Base-by-base conservation (phyloP, 176 grass and related monocot genomes). In the Hsuehochloa calcarea region DNA sequence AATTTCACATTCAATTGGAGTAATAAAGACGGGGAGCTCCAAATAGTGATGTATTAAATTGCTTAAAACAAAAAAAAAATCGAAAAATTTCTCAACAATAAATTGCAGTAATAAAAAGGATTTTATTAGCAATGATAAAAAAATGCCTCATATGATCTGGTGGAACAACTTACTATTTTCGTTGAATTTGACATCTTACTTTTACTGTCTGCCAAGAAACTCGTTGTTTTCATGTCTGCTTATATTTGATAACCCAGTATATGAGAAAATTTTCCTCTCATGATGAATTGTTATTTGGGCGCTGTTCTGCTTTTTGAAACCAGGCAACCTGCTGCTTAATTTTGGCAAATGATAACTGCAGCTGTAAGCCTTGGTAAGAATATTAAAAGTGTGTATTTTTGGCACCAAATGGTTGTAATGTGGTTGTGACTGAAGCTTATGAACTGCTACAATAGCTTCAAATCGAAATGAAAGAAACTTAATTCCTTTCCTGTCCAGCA, bases 31-130 rank as follows among this genome's bases (percentile, higher is more conserved):
- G 44, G 60, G 23, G n/a, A 46, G 17, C 75, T 41, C 75, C 8
- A 71, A 59, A 71, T 82, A 22, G 68, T 70, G 20, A n/a, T 45
- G 23, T 82, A 70, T 60, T 82, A 52, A 71, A 71, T 71, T 82
- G 17, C 6, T 40, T 61, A 39, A 37, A 39, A 5, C 19, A 38
- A 77, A 70, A 1, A 45, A 8, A 55, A 7, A 74, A 59, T 46
- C 7, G 0, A 63, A 10, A 51, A 65, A 34, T 82, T 40, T 55
- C 20, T 22, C 20, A n/a, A 14, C 31, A 64, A 44, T 56, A 35
- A 13, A 68, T 63, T 34, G 2, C 13, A 41, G 10, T 19, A 31
- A 68, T 44, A 45, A 49, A 31, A 50, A 62, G 15, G 31, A 61
- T 26, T 70, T 54, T 45, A 77, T 70, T 60, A 74, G 50, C 29